Evolutionary conservation across 768 basidiomycete species (phyloP).

Genomic region (Cystobasidium ongulense): DNA sequence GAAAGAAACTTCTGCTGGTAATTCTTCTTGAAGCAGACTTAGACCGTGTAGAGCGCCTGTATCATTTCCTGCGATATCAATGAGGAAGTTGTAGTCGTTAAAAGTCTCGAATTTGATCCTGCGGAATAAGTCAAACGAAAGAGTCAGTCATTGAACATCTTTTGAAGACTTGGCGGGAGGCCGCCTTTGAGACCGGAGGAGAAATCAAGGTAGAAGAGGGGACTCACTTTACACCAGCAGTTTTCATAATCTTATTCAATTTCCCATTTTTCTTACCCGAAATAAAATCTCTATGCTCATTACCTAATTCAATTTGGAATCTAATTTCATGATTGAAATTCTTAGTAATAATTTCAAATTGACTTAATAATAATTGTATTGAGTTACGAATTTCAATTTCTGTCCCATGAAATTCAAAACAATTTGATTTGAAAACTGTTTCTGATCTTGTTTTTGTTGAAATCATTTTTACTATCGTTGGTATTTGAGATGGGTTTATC

Average conservation of each 20-base stretch:
- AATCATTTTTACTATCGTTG: slow-evolving; percentile 75
- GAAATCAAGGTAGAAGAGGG: too few species aligned
- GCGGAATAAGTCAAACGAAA: background rate
- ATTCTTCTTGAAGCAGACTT: slow-evolving; percentile 82
- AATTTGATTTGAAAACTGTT: slow-evolving; percentile 92
- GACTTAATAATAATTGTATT: slow-evolving; percentile 73
- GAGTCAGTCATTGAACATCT: too few species aligned
- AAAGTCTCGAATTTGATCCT: slow-evolving; percentile 94
- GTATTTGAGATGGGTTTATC: slow-evolving; percentile 71
- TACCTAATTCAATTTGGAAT: slow-evolving; percentile 94
- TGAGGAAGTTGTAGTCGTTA: slow-evolving; percentile 54
- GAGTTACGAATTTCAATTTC: slow-evolving; percentile 83
- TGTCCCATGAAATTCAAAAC: slow-evolving; percentile 91
- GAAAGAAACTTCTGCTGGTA: slow-evolving; percentile 98
- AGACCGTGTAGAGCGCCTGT: slow-evolving; percentile 77
- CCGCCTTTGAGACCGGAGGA: too few species aligned
- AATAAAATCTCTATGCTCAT: slow-evolving; percentile 97
- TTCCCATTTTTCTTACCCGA: slow-evolving; percentile 99
- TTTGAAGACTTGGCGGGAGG: too few species aligned
- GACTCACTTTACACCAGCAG: slow-evolving; percentile 68
- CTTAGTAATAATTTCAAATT: slow-evolving; percentile 86
- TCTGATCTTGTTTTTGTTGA: slow-evolving; percentile 81
- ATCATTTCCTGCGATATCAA: slow-evolving; percentile 80
- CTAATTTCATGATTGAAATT: slow-evolving; percentile 90
- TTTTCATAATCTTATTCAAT: slow-evolving; percentile 99